These are phyloP conservation scores for Cucurbita moschata DNA, from an alignment of 306 rosid genomes.

Conservation along the genomic window DNA sequence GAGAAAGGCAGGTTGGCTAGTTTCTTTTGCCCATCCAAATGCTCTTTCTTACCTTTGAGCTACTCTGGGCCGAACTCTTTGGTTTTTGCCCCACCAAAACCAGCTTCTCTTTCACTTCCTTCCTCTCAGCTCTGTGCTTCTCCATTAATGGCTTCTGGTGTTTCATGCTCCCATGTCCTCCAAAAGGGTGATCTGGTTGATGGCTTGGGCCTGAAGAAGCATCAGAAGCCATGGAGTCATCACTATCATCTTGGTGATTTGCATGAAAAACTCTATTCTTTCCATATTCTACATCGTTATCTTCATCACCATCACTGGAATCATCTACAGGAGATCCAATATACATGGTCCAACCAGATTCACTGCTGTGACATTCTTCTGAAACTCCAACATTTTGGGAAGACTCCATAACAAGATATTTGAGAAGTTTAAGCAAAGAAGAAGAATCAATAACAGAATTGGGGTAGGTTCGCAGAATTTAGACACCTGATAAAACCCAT, in stretches of 20 bases:
- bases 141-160: constrained; percentile 11
- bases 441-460: neutral
- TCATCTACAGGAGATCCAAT: constrained; percentile 52
- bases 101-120: constrained; percentile 19
- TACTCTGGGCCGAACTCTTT: constrained; percentile 19
- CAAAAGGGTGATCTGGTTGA: constrained; percentile 10
- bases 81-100: constrained; percentile 7
- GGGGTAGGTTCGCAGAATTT: constrained; percentile 7
- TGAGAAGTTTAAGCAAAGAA: neutral
- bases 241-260: constrained; percentile 39
- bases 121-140: constrained; percentile 16
- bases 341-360: constrained; percentile 98
- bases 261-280: neutral
- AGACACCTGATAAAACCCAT: constrained; percentile 15
- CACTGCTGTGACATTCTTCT: constrained; percentile 90
- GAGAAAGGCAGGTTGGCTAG: constrained; percentile 3
- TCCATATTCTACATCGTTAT: neutral
- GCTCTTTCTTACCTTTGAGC: constrained; percentile 28
- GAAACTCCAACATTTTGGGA: constrained; percentile 34
- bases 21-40: constrained; percentile 17
- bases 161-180: constrained; percentile 1
- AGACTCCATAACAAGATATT: constrained; percentile 37
- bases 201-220: constrained; percentile 84
- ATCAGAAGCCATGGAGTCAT: constrained; percentile 97
- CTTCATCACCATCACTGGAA: constrained; percentile 6